Percentiles rank a stretch among this genome's conserved stretches.
Conservation (phyloP, 2,329 filamentous ascomycete species). For the Sphaerulina vaccinii region DNA sequence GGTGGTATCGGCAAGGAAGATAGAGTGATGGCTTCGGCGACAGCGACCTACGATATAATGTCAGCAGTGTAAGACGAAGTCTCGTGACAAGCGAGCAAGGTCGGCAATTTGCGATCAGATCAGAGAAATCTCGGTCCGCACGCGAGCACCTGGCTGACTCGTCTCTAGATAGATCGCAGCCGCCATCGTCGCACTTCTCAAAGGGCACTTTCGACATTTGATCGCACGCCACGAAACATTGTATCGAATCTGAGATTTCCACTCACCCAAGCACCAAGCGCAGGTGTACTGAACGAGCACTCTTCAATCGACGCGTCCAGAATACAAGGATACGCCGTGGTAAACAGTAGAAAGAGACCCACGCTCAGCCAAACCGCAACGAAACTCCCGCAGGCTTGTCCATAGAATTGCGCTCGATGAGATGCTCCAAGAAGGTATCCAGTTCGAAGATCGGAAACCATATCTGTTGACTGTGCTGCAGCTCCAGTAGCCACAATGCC, state of each 20-base stretch:
- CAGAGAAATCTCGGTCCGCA: no score
- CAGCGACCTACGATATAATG: conserved; percentile 48
- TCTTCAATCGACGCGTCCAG: conserved; percentile 47
- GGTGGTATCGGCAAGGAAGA: conserved; percentile 54
- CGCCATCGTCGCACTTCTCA: no score
- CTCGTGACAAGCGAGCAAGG: no score
- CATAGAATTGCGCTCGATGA: conserved; percentile 63
- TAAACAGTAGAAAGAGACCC: conserved; percentile 64
- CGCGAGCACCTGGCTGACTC: no score
- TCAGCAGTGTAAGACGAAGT: no score
- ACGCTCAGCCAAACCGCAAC: conserved; percentile 63
- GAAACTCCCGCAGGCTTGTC: conserved; percentile 61
- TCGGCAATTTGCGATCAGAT: no score
- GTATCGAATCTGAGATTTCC: no score
- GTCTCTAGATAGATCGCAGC: no score
- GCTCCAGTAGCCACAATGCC: conserved; percentile 44
- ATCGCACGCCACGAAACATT: no score
- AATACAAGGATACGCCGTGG: conserved; percentile 63
- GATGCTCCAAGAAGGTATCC: conserved; percentile 64
- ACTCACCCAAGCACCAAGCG: conserved; percentile 56
- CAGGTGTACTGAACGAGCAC: conserved; percentile 61
- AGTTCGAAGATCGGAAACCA: conserved; percentile 64
- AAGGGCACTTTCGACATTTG: no score
- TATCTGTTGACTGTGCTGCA: conserved; percentile 41
- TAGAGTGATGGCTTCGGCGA: conserved; percentile 59